These are phyloP conservation scores for Fusarium pininemorale DNA, from an alignment of 2,329 filamentous ascomycete species.

Conservation along the genomic window DNA sequence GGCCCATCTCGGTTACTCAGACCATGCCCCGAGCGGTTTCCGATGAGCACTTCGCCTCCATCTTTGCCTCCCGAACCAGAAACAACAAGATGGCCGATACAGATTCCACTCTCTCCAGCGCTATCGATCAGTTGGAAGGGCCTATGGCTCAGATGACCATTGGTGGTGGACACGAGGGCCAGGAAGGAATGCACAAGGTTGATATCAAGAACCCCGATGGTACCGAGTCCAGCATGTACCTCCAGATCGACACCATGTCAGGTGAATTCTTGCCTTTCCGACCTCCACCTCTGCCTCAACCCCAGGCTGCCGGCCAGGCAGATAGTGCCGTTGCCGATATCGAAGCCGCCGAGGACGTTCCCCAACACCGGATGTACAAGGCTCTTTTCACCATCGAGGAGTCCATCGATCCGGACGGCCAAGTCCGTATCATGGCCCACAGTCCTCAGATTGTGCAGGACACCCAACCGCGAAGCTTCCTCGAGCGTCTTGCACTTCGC, in stretches of 20 bases:
- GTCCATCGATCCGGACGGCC: slow-evolving; percentile 66
- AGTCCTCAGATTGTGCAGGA: slow-evolving; percentile 66
- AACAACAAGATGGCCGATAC: slow-evolving; percentile 66
- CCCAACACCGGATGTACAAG: slow-evolving; percentile 67
- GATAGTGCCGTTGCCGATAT: slow-evolving; percentile 45
- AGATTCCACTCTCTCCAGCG: slow-evolving; percentile 71
- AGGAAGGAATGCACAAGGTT: slow-evolving; percentile 60
- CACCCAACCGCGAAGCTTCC: slow-evolving; percentile 63
- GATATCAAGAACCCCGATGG: slow-evolving; percentile 66
- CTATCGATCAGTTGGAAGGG: slow-evolving; percentile 67
- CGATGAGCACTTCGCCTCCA: slow-evolving; percentile 80
- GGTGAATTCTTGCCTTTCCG: slow-evolving; percentile 82
- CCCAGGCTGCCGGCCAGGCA: slow-evolving; percentile 58
- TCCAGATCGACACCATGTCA: slow-evolving; percentile 74
- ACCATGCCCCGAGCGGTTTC: slow-evolving; percentile 78
- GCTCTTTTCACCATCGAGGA: slow-evolving; percentile 74
- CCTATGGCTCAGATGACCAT: slow-evolving; percentile 65
- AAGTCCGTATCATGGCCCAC: slow-evolving; percentile 69
- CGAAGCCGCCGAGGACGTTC: slow-evolving; percentile 48
- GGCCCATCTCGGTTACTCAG: slow-evolving; percentile 88
- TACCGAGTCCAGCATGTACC: slow-evolving; percentile 65
- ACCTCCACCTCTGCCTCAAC: slow-evolving; percentile 81
- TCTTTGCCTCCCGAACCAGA: slow-evolving; percentile 73
- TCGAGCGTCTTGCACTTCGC: slow-evolving; percentile 75
- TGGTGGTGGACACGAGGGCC: slow-evolving; percentile 52